Conservation (phyloP, 129 eudicot genomes). For the Saussurea involucrata region DNA sequence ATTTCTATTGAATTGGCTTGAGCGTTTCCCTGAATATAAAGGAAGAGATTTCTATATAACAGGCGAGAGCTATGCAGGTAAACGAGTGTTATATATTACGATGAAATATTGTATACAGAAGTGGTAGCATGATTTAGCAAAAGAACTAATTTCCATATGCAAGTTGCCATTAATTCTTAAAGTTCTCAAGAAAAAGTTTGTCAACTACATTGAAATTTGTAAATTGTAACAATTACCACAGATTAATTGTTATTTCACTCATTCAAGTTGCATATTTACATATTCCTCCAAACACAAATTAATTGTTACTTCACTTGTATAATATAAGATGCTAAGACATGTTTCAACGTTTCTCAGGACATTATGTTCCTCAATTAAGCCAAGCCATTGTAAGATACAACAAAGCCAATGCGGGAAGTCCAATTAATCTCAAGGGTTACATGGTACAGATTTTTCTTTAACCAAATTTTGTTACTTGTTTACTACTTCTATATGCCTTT, state of each 20-base stretch:
- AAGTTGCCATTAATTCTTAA: background rate
- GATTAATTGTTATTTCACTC: too few relatives aligned
- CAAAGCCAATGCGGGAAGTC: slow-evolving; percentile 22
- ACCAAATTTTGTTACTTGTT: background rate
- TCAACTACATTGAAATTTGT: too few relatives aligned
- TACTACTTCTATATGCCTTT: background rate
- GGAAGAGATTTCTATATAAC: slow-evolving; percentile 84
- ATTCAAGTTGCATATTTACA: too few relatives aligned
- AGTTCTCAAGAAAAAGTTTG: background rate
- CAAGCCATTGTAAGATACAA: slow-evolving; percentile 78
- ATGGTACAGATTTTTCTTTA: slow-evolving; percentile 49
- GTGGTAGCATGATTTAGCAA: background rate
- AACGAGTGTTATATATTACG: background rate
- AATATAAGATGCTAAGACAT: background rate
- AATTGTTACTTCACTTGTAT: background rate
- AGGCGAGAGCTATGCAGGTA: slow-evolving; percentile 99
- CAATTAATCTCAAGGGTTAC: slow-evolving; percentile 82
- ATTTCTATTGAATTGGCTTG: slow-evolving; percentile 79
- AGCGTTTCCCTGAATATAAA: slow-evolving; percentile 88
- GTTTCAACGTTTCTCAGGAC: slow-evolving; percentile 45
- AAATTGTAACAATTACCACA: too few relatives aligned
- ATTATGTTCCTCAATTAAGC: slow-evolving; percentile 94
- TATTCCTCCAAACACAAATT: too few relatives aligned
- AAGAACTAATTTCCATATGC: background rate
- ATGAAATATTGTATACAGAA: too few relatives aligned